These are phyloP conservation scores for Fraxinus baroniana DNA, from an alignment of 305 asterid species.

Conservation along the genomic window DNA sequence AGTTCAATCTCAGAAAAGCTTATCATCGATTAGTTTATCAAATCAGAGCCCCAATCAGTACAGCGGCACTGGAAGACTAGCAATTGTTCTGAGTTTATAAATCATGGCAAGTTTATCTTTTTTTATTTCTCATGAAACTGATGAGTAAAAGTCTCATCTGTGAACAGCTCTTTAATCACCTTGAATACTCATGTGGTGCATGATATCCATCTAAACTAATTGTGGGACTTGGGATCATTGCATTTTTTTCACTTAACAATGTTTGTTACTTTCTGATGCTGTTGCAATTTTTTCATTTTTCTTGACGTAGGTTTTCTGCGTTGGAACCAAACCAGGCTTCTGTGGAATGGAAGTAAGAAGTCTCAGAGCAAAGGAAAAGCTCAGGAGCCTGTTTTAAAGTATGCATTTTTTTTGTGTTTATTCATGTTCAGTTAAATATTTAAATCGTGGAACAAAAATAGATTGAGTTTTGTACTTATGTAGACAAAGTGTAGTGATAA, in stretches of 20 bases:
- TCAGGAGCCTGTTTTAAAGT: slow-evolving; percentile 54
- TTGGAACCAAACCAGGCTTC: slow-evolving; percentile 65
- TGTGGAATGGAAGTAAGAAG: slow-evolving; percentile 50
- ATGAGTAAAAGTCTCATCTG: neutral
- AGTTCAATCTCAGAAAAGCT: slow-evolving; percentile 72
- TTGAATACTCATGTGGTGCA: neutral
- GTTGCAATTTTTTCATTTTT: neutral
- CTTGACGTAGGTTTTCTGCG: slow-evolving; percentile 45
- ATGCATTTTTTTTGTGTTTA: slow-evolving; percentile 14
- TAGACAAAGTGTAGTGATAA: too few species aligned
- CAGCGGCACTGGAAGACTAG: slow-evolving; percentile 41
- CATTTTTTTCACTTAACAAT: neutral
- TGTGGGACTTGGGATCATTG: neutral
- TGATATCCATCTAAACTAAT: neutral
- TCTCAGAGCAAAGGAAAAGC: slow-evolving; percentile 33
- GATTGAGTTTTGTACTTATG: too few species aligned
- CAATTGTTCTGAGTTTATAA: slow-evolving; percentile 58
- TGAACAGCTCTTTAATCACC: neutral
- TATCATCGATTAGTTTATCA: slow-evolving; percentile 64
- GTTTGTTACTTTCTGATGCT: neutral
- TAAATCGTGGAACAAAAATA: neutral
- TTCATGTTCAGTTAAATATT: neutral
- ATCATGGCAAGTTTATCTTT: slow-evolving; percentile 51
- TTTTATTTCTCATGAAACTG: neutral
- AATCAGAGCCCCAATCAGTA: slow-evolving; percentile 46